phyloP scores from a whole-genome alignment of 2,329 filamentous ascomycete genomes.

The Ascochyta pisi region DNA sequence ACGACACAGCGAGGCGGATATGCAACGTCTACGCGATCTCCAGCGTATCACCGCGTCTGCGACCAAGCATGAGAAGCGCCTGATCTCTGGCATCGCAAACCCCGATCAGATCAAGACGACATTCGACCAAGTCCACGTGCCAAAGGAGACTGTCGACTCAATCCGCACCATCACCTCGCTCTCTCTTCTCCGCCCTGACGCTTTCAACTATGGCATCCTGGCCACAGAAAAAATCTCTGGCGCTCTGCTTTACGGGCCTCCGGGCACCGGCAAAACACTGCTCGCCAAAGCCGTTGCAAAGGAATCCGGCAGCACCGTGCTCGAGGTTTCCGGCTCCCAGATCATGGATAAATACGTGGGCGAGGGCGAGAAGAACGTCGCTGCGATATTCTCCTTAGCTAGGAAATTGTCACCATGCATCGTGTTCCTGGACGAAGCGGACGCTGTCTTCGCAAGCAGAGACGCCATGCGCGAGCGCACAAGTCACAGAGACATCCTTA shows the following conservation, averaged over 20 bases:
- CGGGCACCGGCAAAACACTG: slow-evolving; percentile 71
- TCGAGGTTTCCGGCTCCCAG: slow-evolving; percentile 88
- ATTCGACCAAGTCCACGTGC: slow-evolving; percentile 85
- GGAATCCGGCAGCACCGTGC: slow-evolving; percentile 69
- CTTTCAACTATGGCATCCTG: slow-evolving; percentile 94
- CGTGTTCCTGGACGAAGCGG: slow-evolving; percentile 96
- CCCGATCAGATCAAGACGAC: slow-evolving; percentile 82
- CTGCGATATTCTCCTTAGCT: slow-evolving; percentile 87
- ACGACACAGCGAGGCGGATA: slow-evolving; percentile 19
- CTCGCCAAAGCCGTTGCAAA: slow-evolving; percentile 70
- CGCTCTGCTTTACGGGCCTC: slow-evolving; percentile 85
- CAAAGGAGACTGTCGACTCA: slow-evolving; percentile 81
- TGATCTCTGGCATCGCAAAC: slow-evolving; percentile 83
- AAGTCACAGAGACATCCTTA: slow-evolving; percentile 87
- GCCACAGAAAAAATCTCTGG: slow-evolving; percentile 91
- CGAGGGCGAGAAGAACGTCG: slow-evolving; percentile 92
- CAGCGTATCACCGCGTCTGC: slow-evolving; percentile 34
- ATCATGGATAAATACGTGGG: slow-evolving; percentile 98
- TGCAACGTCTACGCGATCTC: slow-evolving; percentile 62
- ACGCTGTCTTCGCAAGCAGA: slow-evolving; percentile 85
- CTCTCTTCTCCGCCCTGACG: slow-evolving; percentile 85
- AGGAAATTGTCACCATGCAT: slow-evolving; percentile 91
- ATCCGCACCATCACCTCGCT: slow-evolving; percentile 88
- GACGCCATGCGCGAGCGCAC: slow-evolving; percentile 69
- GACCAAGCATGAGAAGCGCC: slow-evolving; percentile 80